Evolutionary conservation across 2,329 filamentous ascomycete genomes (phyloP).

Genomic region (Sporothrix sp.): DNA sequence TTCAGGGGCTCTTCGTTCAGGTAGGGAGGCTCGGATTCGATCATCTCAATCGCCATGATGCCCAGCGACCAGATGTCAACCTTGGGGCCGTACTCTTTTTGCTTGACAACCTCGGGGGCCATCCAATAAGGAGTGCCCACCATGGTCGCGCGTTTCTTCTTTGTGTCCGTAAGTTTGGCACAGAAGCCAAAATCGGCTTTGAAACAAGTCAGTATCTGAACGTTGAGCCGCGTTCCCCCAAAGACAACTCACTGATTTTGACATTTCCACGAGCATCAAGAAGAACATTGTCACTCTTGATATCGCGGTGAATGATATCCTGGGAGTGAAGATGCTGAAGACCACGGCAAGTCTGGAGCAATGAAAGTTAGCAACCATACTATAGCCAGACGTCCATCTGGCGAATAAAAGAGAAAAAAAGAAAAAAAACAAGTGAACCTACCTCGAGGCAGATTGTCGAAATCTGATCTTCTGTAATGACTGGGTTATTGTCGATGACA

Average conservation of each 20-base stretch:
- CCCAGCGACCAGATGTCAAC: conserved; percentile 98
- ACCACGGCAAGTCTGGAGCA: conserved; percentile 76
- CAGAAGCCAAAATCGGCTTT: conserved; percentile 97
- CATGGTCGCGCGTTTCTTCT: conserved; percentile 97
- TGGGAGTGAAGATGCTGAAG: conserved; percentile 89
- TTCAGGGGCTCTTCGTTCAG: conserved; percentile 96
- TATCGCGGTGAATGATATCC: conserved; percentile 97
- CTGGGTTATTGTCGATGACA: conserved; percentile 94
- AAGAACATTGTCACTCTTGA: conserved; percentile 98
- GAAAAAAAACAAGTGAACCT: conserved; percentile 25
- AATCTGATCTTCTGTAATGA: conserved; percentile 93
- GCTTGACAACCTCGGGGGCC: conserved; percentile 98
- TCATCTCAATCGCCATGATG: conserved; percentile 99
- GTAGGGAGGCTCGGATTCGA: conserved; percentile 95
- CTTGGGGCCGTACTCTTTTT: conserved; percentile 97
- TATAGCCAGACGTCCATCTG: not conserved
- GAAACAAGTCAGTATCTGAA: not conserved
- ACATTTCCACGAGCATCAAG: conserved; percentile 90
- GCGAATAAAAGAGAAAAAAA: not conserved
- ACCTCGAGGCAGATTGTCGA: conserved; percentile 96
- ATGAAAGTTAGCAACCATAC: not conserved
- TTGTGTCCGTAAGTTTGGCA: conserved; percentile 93
- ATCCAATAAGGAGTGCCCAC: conserved; percentile 99
- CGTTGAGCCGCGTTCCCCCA: too few relatives aligned
- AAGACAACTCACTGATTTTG: conserved; percentile 72